Percentiles rank a stretch among this genome's conserved stretches.
phyloP scores from a whole-genome alignment of 169 alveolate species.

The Cryptosporidium andersoni region DNA sequence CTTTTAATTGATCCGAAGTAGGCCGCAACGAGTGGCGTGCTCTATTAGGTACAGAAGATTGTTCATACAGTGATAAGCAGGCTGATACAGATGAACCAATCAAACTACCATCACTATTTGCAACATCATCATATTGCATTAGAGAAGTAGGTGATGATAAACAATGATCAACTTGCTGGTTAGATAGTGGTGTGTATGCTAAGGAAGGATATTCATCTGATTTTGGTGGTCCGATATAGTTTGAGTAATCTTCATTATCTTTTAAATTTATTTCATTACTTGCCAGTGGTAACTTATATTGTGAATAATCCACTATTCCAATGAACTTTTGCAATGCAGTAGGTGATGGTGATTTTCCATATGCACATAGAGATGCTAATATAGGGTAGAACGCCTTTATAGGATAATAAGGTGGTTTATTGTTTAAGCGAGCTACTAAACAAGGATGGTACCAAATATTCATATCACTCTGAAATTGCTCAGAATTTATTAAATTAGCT shows the following conservation, averaged over 20 bases:
- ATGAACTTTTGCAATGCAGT: constrained; percentile 81
- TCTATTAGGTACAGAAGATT: constrained; percentile 51
- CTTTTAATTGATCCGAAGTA: constrained; percentile 86
- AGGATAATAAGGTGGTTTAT: constrained; percentile 89
- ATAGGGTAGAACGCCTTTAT: constrained; percentile 88
- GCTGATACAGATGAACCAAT: constrained; percentile 3
- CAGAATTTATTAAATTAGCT: constrained; percentile 78
- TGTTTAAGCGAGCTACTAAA: constrained; percentile 86
- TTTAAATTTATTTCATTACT: neutral
- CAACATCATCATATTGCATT: constrained; percentile 29
- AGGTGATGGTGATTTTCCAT: constrained; percentile 86
- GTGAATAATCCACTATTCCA: constrained; percentile 32
- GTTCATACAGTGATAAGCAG: constrained; percentile 13
- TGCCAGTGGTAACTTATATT: neutral
- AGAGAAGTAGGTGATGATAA: constrained; percentile 56
- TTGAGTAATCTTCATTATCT: neutral
- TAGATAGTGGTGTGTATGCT: neutral
- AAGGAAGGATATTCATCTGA: neutral
- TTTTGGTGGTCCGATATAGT: neutral
- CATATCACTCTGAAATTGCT: constrained; percentile 84
- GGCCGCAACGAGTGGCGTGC: constrained; percentile 85
- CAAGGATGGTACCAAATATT: constrained; percentile 89
- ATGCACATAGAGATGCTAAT: constrained; percentile 87
- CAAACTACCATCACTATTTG: constrained; percentile 19
- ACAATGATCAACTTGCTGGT: constrained; percentile 11